Conservation (phyloP, 108 stramenopile species). For the Cyclotella cryptica region DNA sequence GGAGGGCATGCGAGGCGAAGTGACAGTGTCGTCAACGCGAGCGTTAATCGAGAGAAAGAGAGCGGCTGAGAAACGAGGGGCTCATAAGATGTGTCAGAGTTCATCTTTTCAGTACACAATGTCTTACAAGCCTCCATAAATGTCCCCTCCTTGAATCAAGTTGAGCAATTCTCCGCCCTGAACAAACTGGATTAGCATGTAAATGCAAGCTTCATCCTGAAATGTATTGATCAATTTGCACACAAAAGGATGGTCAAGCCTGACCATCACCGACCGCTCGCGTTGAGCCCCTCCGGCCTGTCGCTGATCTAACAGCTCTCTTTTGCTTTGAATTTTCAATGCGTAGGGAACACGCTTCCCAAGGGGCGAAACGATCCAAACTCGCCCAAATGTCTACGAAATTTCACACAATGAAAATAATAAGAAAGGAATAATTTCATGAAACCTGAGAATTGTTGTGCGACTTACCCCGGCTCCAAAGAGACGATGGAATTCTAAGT, state of each 20-base stretch:
- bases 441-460: too few relatives aligned
- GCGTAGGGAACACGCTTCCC: slow-evolving; percentile 78
- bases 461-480: background rate
- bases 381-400: slow-evolving; percentile 83
- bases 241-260: slow-evolving; percentile 93
- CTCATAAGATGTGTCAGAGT: too few relatives aligned
- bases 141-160: slow-evolving; percentile 84
- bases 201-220: slow-evolving; percentile 83
- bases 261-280: slow-evolving; percentile 94
- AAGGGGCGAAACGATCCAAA: slow-evolving; percentile 81
- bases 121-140: slow-evolving; percentile 60
- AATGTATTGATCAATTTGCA: slow-evolving; percentile 85
- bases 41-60: too few relatives aligned
- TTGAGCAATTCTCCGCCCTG: slow-evolving; percentile 77
- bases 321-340: slow-evolving; percentile 93
- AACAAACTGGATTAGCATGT: slow-evolving; percentile 55
- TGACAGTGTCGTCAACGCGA: too few relatives aligned
- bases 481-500: slow-evolving; percentile 67
- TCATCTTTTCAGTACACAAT: too few relatives aligned
- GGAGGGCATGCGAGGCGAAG: too few relatives aligned
- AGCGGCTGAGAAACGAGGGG: too few relatives aligned
- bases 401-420: too few relatives aligned
- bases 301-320: slow-evolving; percentile 75
- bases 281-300: slow-evolving; percentile 94
- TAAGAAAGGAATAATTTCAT: too few relatives aligned